phyloP scores from a whole-genome alignment of 2,329 filamentous ascomycete genomes.

The Colletotrichum orchidophilum region DNA sequence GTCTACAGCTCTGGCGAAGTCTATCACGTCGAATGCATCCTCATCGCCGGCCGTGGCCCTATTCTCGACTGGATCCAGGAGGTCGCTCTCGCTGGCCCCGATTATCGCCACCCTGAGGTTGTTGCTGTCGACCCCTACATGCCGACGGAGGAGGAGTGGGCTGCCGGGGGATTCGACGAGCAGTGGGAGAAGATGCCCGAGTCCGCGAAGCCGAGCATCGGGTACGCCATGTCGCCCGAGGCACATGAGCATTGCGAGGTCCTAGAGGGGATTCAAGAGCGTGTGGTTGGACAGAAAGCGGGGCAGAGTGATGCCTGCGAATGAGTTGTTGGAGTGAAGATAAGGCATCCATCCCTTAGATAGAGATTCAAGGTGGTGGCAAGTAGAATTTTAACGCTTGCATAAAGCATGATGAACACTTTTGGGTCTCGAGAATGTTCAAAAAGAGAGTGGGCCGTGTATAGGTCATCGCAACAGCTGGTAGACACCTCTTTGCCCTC shows the following conservation, averaged over 20 bases:
- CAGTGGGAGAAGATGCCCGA: conserved; percentile 44
- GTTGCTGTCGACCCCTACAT: conserved; percentile 38
- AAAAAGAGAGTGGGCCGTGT: too few relatives aligned
- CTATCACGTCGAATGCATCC: conserved; percentile 67
- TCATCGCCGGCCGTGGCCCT: conserved; percentile 62
- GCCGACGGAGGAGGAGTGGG: conserved; percentile 20
- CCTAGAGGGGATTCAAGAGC: not conserved
- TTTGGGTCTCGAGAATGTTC: not conserved
- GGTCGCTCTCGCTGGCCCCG: conserved; percentile 51
- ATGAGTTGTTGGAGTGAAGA: not conserved
- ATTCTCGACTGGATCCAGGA: conserved; percentile 71
- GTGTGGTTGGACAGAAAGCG: not conserved
- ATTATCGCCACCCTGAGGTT: conserved; percentile 53
- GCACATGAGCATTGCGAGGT: not conserved
- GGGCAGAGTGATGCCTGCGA: not conserved
- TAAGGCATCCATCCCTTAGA: not conserved
- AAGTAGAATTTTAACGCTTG: too few relatives aligned
- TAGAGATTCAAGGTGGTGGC: not conserved
- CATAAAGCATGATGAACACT: too few relatives aligned
- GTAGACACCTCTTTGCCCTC: too few relatives aligned
- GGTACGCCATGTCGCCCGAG: conserved; percentile 6
- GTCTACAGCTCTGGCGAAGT: conserved; percentile 74
- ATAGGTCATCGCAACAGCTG: too few relatives aligned
- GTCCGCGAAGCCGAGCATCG: conserved; percentile 41
- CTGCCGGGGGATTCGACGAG: conserved; percentile 36